These are phyloP conservation scores for Avicennia marina DNA, from an alignment of 257 asterid species.

Conservation along the genomic window DNA sequence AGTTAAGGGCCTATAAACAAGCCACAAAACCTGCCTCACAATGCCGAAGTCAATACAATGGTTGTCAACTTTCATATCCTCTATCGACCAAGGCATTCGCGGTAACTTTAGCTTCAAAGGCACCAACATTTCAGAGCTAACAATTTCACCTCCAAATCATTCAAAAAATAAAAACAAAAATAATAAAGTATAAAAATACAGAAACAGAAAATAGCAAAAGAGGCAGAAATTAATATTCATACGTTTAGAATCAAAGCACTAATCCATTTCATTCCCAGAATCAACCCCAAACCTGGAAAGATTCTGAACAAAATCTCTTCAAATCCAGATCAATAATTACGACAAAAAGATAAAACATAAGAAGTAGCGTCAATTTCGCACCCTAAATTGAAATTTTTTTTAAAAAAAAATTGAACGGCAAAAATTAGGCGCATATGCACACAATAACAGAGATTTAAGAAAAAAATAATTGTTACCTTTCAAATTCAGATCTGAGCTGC, in stretches of 20 bases:
- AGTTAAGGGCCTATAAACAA: no score
- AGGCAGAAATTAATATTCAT: background rate
- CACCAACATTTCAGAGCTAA: background rate
- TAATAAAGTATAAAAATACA: no score
- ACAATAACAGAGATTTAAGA: no score
- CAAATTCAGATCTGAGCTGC: conserved; percentile 21
- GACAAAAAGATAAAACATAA: background rate
- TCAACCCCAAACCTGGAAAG: background rate
- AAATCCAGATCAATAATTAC: background rate
- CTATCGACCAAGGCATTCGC: background rate
- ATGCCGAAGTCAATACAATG: no score
- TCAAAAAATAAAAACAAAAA: background rate
- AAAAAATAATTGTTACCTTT: conserved; percentile 10
- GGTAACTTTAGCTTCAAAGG: background rate
- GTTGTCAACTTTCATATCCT: background rate
- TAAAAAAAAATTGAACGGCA: background rate
- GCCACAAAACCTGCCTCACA: no score
- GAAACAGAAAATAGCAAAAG: background rate
- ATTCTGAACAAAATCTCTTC: background rate
- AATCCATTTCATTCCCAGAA: background rate
- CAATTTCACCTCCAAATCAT: background rate
- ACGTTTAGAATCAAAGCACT: background rate
- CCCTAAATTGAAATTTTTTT: background rate
- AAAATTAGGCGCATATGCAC: background rate
- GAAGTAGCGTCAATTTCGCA: background rate